Conservation (phyloP, 192 early-diverging fungal genomes). For the Paraglomus brasilianum region DNA sequence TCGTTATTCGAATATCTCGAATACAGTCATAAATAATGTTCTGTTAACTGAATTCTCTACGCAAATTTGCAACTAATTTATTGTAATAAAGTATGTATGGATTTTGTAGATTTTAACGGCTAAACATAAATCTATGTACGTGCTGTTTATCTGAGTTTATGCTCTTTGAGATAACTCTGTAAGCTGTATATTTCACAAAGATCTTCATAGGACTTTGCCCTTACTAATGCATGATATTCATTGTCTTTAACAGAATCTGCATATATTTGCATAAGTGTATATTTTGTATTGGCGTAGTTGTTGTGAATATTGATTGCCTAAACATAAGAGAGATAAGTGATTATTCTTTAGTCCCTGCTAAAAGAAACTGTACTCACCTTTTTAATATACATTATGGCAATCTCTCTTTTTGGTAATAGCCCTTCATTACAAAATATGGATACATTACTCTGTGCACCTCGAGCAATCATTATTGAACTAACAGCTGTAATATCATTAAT, state of each 20-base stretch:
- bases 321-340: neutral
- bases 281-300: constrained; percentile 85
- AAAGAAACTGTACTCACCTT: constrained; percentile 39
- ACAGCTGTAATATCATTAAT: constrained; percentile 30
- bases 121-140: no score
- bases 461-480: constrained; percentile 85
- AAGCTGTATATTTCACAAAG: constrained; percentile 48
- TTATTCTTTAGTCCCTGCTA: neutral
- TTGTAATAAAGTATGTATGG: no score
- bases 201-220: constrained; percentile 50
- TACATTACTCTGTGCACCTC: constrained; percentile 82
- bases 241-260: constrained; percentile 53
- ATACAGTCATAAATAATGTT: no score
- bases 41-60: no score
- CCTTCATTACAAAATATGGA: constrained; percentile 81
- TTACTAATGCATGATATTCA: constrained; percentile 44
- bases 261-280: constrained; percentile 86
- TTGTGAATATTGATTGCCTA: constrained; percentile 70
- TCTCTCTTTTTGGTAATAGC: constrained; percentile 50
- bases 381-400: constrained; percentile 67
- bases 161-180: no score
- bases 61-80: no score
- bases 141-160: no score
- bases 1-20: no score
- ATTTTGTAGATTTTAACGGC: no score